A percentile compares a stretch with the other conserved stretches of the same genome.
phyloP scores from a whole-genome alignment of 2,329 filamentous ascomycete species.

The Clarireedia paspali region DNA sequence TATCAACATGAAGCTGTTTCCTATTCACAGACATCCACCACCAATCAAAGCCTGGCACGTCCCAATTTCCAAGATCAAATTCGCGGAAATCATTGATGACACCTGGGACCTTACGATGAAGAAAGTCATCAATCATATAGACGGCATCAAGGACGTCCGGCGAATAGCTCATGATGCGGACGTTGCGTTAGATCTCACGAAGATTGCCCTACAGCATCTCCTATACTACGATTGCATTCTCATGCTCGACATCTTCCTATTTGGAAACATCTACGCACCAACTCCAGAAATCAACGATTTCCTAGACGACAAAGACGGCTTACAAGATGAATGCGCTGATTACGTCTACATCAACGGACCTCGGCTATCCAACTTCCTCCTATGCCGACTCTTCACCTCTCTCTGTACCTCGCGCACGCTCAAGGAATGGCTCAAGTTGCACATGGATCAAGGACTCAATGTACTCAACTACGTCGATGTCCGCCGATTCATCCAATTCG shows the following conservation, averaged over 20 bases:
- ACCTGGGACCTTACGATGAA: constrained; percentile 72
- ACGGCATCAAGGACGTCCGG: constrained; percentile 83
- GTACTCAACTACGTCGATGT: constrained; percentile 75
- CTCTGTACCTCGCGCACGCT: constrained; percentile 78
- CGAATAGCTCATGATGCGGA: constrained; percentile 80
- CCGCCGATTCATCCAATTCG: constrained; percentile 87
- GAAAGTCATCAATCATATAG: constrained; percentile 76
- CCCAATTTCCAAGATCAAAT: constrained; percentile 65
- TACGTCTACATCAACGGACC: constrained; percentile 51
- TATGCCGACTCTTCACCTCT: constrained; percentile 80
- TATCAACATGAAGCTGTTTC: constrained; percentile 93
- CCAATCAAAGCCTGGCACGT: constrained; percentile 84
- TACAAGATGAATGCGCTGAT: constrained; percentile 80
- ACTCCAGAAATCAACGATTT: constrained; percentile 74
- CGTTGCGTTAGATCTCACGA: constrained; percentile 78
- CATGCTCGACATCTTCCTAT: constrained; percentile 91
- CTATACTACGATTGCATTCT: constrained; percentile 89
- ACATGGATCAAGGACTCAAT: constrained; percentile 57
- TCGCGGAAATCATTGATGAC: constrained; percentile 54
- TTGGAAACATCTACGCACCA: constrained; percentile 81
- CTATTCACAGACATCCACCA: constrained; percentile 68
- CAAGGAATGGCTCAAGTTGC: constrained; percentile 75
- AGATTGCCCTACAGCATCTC: constrained; percentile 79
- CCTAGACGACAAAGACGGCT: constrained; percentile 60
- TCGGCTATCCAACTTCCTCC: constrained; percentile 48